phyloP scores from a whole-genome alignment of 1,284 basidiomycete species.

The Cryptococcus wingfieldii region DNA sequence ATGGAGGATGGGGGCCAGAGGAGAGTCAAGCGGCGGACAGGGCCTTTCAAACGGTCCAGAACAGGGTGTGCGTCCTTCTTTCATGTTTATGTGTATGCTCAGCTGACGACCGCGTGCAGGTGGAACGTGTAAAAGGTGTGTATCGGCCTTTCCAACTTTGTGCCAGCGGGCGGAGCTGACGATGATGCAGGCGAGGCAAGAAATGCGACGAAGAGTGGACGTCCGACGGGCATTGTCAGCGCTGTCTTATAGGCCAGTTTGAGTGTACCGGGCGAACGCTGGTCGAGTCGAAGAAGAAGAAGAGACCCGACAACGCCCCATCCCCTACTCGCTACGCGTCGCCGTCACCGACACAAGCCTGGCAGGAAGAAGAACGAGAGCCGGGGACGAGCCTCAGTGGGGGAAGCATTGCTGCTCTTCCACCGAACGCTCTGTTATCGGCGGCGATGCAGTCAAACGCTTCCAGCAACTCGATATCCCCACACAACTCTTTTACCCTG shows the following conservation, averaged over 20 bases:
- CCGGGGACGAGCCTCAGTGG: no score
- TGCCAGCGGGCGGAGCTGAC: neutral
- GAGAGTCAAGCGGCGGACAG: constrained; percentile 12
- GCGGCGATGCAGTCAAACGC: no score
- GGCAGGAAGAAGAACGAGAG: no score
- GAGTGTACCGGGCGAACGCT: constrained; percentile 18
- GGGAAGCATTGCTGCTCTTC: no score
- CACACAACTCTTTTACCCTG: neutral
- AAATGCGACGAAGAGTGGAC: constrained; percentile 32
- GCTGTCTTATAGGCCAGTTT: constrained; percentile 22
- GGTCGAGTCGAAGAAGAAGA: neutral
- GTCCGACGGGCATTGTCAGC: constrained; percentile 21
- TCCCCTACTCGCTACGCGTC: no score
- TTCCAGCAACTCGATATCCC: no score
- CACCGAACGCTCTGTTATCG: no score
- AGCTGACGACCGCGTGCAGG: constrained; percentile 6
- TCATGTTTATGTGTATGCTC: neutral
- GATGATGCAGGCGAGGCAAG: constrained; percentile 18
- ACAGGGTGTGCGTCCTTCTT: constrained; percentile 20
- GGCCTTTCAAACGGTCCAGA: constrained; percentile 24
- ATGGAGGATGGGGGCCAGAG: neutral
- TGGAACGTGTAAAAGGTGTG: constrained; percentile 25
- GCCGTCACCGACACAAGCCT: no score
- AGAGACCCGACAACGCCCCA: no score
- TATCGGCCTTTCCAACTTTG: neutral